Percentiles rank a stretch among this genome's conserved stretches.
Evolutionary conservation across 768 basidiomycete genomes (phyloP).

Genomic region (Tulasnella sp.): DNA sequence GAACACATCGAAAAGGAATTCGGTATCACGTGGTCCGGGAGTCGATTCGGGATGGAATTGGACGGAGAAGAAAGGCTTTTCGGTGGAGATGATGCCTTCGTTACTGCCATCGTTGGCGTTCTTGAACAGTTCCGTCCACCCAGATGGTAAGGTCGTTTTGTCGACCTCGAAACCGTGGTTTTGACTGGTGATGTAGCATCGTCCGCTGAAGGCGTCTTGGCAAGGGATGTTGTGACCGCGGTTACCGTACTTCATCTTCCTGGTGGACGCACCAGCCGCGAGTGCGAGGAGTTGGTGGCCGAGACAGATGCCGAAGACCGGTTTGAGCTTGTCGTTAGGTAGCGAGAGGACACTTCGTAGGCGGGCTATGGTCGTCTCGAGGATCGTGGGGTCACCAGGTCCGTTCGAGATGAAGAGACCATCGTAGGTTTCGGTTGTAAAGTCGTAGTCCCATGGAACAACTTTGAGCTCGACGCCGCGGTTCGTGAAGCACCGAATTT

Average conservation of each 20-base stretch:
- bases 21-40: constrained; percentile 94
- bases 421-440: constrained; percentile 78
- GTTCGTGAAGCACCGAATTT: constrained; percentile 88
- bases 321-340: constrained; percentile 55
- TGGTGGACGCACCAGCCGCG: constrained; percentile 87
- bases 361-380: constrained; percentile 59
- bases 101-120: constrained; percentile 98
- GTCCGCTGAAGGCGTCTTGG: constrained; percentile 83
- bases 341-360: constrained; percentile 51
- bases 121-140: constrained; percentile 90
- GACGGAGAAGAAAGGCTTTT: constrained; percentile 95
- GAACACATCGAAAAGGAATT: constrained; percentile 98
- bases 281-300: constrained; percentile 95
- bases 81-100: constrained; percentile 90
- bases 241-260: constrained; percentile 99
- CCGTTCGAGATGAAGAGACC: constrained; percentile 97
- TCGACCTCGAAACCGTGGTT: constrained; percentile 99
- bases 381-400: constrained; percentile 90
- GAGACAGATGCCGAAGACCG: constrained; percentile 97
- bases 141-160: constrained; percentile 58
- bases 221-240: constrained; percentile 99
- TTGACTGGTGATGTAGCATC: constrained; percentile 98
- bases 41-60: constrained; percentile 99
- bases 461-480: constrained; percentile 95
- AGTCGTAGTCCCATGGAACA: constrained; percentile 95